Evolutionary conservation across 768 basidiomycete species (phyloP).

Genomic region (Xerocomellus chrysenteron): DNA sequence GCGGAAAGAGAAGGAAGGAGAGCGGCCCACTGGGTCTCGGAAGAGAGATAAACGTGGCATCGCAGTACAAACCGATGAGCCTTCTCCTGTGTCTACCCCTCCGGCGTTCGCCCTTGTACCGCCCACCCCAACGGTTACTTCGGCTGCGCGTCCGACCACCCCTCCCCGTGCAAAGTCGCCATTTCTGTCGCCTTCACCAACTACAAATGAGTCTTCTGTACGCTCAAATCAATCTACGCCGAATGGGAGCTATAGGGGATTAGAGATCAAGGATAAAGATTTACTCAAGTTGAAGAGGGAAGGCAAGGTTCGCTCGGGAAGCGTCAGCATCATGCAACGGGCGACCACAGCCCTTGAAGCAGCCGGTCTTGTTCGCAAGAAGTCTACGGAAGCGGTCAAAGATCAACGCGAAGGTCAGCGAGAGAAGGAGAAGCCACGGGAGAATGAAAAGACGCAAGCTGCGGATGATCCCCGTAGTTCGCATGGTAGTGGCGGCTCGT

Average conservation of each 20-base stretch:
- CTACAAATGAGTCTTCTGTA: slow-evolving; percentile 46
- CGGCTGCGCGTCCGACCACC: slow-evolving; percentile 40
- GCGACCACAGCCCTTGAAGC: slow-evolving; percentile 90
- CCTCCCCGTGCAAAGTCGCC: slow-evolving; percentile 56
- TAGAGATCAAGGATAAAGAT: slow-evolving; percentile 49
- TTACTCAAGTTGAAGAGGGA: slow-evolving; percentile 49
- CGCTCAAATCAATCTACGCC: slow-evolving; percentile 73
- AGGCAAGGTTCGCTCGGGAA: slow-evolving; percentile 74
- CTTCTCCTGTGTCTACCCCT: slow-evolving; percentile 31
- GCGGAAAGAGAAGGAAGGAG: slow-evolving; percentile 34
- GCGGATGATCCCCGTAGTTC: slow-evolving; percentile 63
- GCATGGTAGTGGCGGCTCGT: slow-evolving; percentile 58
- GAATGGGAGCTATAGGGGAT: slow-evolving; percentile 52
- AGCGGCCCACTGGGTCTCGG: slow-evolving; percentile 20
- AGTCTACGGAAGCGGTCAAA: slow-evolving; percentile 69
- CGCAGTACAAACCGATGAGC: slow-evolving; percentile 50
- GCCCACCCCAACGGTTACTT: slow-evolving; percentile 63
- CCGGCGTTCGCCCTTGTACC: slow-evolving; percentile 76
- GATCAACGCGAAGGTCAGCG: slow-evolving; percentile 55
- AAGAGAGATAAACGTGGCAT: slow-evolving; percentile 24
- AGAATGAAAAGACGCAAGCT: slow-evolving; percentile 41
- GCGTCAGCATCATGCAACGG: slow-evolving; percentile 94
- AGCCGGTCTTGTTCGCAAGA: slow-evolving; percentile 80
- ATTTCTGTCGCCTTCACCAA: slow-evolving; percentile 55
- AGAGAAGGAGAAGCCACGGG: slow-evolving; percentile 42